Evolutionary conservation across 2,329 filamentous ascomycete species (phyloP).

Genomic region (Fusarium concolor): DNA sequence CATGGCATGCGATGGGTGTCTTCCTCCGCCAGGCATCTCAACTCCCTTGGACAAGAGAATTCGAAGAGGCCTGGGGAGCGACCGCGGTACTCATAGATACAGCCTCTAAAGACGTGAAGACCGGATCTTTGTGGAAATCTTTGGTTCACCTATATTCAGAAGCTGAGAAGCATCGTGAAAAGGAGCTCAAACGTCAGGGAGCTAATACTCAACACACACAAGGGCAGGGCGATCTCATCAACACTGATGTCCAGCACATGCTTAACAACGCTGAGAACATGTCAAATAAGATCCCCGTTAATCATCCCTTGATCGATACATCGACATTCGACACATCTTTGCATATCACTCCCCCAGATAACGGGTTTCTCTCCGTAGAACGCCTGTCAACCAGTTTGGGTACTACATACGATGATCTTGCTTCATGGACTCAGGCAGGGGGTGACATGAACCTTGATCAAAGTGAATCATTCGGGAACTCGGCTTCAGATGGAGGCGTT

Average conservation of each 20-base stretch:
- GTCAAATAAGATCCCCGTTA: constrained; percentile 10
- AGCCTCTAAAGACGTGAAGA: constrained; percentile 13
- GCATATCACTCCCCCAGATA: constrained; percentile 1
- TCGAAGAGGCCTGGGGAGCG: constrained; percentile 42
- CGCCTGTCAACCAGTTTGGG: constrained; percentile 9
- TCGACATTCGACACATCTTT: constrained; percentile 21
- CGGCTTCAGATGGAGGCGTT: neutral
- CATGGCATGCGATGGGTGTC: constrained; percentile 45
- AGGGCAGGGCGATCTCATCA: neutral
- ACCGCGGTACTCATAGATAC: constrained; percentile 14
- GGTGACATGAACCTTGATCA: neutral
- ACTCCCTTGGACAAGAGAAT: constrained; percentile 36
- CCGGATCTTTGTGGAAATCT: constrained; percentile 30
- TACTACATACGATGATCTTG: constrained; percentile 14
- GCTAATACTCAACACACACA: constrained; percentile 3
- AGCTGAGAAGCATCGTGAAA: constrained; percentile 25
- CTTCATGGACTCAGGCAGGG: constrained; percentile 16
- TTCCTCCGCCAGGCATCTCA: constrained; percentile 40
- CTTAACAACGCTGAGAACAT: neutral
- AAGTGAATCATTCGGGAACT: neutral
- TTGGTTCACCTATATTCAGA: constrained; percentile 19
- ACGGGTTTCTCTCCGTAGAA: constrained; percentile 1
- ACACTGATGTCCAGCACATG: constrained; percentile 13
- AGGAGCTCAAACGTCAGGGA: constrained; percentile 12
- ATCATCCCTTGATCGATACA: constrained; percentile 12